Evolutionary conservation across 169 alveolate species (phyloP), one percentile per base, ranked within the genome.

Genomic region (Eimeria sp.): DNA sequence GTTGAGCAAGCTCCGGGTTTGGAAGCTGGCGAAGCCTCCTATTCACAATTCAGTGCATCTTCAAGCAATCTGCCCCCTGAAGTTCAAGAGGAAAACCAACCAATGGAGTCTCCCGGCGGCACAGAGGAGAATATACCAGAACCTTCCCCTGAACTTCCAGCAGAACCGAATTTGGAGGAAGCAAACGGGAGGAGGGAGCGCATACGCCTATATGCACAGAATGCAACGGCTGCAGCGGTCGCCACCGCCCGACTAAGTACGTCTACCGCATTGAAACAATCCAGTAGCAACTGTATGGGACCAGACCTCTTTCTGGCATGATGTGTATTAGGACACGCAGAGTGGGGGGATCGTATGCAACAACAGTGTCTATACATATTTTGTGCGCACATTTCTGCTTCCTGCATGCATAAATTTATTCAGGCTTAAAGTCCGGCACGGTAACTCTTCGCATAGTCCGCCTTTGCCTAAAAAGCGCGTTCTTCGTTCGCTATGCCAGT

Each of bases 181-280:
- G 16, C 58, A 23, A 20, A 20, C 43, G 85, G 85, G 85, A 40
- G 40, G 62, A 52, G n/a, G 74, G 89, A 52, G 23, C 89, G 89
- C 68, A 82, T 82, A 6, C 89, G 64, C 71, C 46, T 82, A 20
- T 82, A 54, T 14, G 68, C 89, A 30, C 66, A 56, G 46, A 23
- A 82, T 10, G 89, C 89, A 33, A 52, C 89, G 52, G 89, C 89
- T 33, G 27, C 74, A 10, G 89, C 89, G 3, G 89, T 82, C n/a
- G 89, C 71, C 40, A 30, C 62, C 11, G 64, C 89, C 30, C 89
- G 89, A 54, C n/a, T 82, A 52, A 56, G 89, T 82, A 56, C 23
- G 89, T n/a, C 4, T 49, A 43, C 85, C 43, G 37, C 60, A 40
- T 11, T 43, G 43, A 76, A 49, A 33, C 49, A 68, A 30, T 33